Evolutionary conservation across 805 yeast genomes (phyloP).

Genomic region (Jamesozyma rosinii): DNA sequence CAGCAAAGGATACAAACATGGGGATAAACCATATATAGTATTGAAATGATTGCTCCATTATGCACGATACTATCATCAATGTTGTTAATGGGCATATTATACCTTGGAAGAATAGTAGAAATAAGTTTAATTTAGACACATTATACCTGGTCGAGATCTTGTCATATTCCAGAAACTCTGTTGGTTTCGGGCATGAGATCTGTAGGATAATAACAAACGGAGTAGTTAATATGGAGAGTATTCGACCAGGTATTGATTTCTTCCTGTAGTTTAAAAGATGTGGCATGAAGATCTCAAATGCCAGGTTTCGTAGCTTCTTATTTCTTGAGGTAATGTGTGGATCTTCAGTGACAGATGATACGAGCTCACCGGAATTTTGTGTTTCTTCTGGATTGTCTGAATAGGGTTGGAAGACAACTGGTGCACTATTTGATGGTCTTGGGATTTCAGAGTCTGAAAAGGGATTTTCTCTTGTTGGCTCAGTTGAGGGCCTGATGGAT

Average conservation of each 20-base stretch:
- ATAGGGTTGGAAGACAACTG: slow-evolving; percentile 21
- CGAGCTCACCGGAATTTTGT: background rate
- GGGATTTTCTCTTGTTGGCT: slow-evolving; percentile 7
- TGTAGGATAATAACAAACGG: slow-evolving; percentile 31
- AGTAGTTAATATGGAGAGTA: slow-evolving; percentile 26
- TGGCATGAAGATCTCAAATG: slow-evolving; percentile 23
- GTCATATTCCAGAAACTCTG: slow-evolving; percentile 21
- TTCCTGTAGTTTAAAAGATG: slow-evolving; percentile 24
- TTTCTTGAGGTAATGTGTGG: background rate
- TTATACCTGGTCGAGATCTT: slow-evolving; percentile 15
- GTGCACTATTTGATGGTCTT: slow-evolving; percentile 13
- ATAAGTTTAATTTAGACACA: slow-evolving; percentile 13
- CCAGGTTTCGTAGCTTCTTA: slow-evolving; percentile 4
- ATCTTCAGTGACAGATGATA: background rate
- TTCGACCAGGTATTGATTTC: slow-evolving; percentile 21
- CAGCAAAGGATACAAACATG: slow-evolving; percentile 2
- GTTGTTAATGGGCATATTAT: slow-evolving; percentile 26
- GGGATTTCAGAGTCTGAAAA: background rate
- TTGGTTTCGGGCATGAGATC: slow-evolving; percentile 31
- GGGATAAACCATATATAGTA: slow-evolving; percentile 12
- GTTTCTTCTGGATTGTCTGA: slow-evolving; percentile 13
- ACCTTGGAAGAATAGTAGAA: slow-evolving; percentile 27
- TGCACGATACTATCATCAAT: slow-evolving; percentile 13
- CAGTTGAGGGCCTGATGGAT: slow-evolving; percentile 12
- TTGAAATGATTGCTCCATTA: slow-evolving; percentile 8